These are phyloP conservation scores for Ziziphus jujuba DNA, from an alignment of 306 rosid genomes.

Conservation along the genomic window DNA sequence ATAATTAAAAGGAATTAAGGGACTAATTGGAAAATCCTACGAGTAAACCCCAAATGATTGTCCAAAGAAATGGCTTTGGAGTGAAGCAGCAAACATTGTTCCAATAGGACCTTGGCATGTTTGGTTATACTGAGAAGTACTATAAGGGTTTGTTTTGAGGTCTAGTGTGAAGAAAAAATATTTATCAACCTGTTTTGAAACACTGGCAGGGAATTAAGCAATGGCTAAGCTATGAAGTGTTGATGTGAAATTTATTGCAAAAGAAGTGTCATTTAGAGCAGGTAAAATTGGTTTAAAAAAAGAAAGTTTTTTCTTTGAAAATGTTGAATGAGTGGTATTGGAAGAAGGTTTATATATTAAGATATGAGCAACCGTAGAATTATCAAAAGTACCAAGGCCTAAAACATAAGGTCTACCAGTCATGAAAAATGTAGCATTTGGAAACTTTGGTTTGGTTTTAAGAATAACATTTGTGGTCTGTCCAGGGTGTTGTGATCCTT, in stretches of 20 bases:
- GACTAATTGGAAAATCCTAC: slow-evolving; percentile 63
- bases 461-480: slow-evolving; percentile 75
- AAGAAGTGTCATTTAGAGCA: slow-evolving; percentile 12
- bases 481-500: no score
- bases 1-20: slow-evolving; percentile 51
- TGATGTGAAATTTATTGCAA: slow-evolving; percentile 9
- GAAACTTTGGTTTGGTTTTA: no score
- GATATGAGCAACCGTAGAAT: slow-evolving; percentile 38
- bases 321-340: no score
- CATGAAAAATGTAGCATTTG: no score
- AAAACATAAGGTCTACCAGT: no score
- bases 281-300: slow-evolving; percentile 13
- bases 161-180: slow-evolving; percentile 57
- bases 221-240: slow-evolving; percentile 15
- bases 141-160: slow-evolving; percentile 43
- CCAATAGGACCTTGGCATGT: slow-evolving; percentile 48
- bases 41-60: slow-evolving; percentile 55
- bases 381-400: slow-evolving; percentile 60
- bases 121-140: slow-evolving; percentile 60
- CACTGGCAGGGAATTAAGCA: slow-evolving; percentile 11
- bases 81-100: slow-evolving; percentile 47
- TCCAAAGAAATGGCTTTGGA: slow-evolving; percentile 67
- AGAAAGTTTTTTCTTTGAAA: slow-evolving; percentile 3
- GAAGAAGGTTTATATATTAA: slow-evolving; percentile 8
- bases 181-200: slow-evolving; percentile 16